Conservation (phyloP, 106 monocot species). For the Alisma plantagoaquatica region DNA sequence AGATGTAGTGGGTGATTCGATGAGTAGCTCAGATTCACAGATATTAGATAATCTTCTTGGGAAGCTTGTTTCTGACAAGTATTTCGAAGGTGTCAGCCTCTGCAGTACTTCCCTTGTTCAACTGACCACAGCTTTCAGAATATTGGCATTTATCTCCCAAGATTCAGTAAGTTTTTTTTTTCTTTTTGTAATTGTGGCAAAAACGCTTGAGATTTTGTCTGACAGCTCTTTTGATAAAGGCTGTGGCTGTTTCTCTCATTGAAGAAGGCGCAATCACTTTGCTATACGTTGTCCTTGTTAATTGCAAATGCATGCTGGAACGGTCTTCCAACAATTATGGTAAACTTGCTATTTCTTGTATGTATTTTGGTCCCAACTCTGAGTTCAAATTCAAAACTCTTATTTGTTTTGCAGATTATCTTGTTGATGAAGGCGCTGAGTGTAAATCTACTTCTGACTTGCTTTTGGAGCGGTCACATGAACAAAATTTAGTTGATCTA, state of each 20-base stretch:
- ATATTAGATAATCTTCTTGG: slow-evolving; percentile 87
- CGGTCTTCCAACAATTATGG: slow-evolving; percentile 85
- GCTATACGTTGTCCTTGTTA: slow-evolving; percentile 72
- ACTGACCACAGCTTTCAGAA: slow-evolving; percentile 76
- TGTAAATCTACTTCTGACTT: slow-evolving; percentile 80
- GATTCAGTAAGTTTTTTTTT: slow-evolving; percentile 45
- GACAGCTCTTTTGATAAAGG: slow-evolving; percentile 27
- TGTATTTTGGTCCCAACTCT: no score
- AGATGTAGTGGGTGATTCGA: slow-evolving; percentile 68
- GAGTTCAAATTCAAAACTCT: no score
- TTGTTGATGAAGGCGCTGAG: slow-evolving; percentile 95
- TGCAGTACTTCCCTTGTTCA: slow-evolving; percentile 70
- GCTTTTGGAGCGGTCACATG: slow-evolving; percentile 65
- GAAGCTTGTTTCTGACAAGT: slow-evolving; percentile 87
- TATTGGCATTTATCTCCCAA: slow-evolving; percentile 85
- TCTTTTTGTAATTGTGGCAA: slow-evolving; percentile 1
- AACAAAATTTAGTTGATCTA: slow-evolving; percentile 72
- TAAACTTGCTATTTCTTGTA: slow-evolving; percentile 31
- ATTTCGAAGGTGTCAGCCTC: slow-evolving; percentile 69
- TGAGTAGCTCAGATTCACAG: slow-evolving; percentile 49
- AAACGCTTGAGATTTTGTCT: neutral
- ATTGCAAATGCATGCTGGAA: slow-evolving; percentile 89
- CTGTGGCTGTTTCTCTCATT: slow-evolving; percentile 66
- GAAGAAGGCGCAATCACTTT: slow-evolving; percentile 90
- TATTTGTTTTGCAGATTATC: slow-evolving; percentile 62